Percentiles rank a stretch among this genome's conserved stretches.
Conservation (phyloP, 2,329 filamentous ascomycete species). For the Stachybotrys elegans region DNA sequence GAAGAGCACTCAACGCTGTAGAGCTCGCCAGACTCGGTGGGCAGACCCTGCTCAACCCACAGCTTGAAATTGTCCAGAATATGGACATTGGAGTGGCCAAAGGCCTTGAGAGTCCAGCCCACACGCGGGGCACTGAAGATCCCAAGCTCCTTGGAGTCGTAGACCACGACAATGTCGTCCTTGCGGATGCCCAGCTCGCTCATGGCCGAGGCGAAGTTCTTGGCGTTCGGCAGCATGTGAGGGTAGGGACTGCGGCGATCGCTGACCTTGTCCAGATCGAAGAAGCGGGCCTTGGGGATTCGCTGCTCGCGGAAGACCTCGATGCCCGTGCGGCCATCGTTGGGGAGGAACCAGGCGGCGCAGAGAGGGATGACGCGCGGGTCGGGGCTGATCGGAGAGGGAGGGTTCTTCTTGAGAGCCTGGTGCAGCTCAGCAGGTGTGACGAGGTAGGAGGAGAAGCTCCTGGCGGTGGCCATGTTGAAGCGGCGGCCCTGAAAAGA, state of each 20-base stretch:
- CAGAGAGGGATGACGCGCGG: slow-evolving; percentile 85
- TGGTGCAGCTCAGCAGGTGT: slow-evolving; percentile 76
- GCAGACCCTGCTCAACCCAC: slow-evolving; percentile 83
- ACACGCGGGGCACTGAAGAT: slow-evolving; percentile 93
- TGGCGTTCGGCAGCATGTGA: slow-evolving; percentile 86
- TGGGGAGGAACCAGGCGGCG: slow-evolving; percentile 94
- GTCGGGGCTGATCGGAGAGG: slow-evolving; percentile 72
- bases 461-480: slow-evolving; percentile 21
- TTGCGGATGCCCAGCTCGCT: slow-evolving; percentile 77
- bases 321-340: slow-evolving; percentile 77
- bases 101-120: slow-evolving; percentile 86
- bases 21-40: slow-evolving; percentile 74
- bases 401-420: slow-evolving; percentile 76
- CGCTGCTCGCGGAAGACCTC: slow-evolving; percentile 76
- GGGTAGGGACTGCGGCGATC: slow-evolving; percentile 86
- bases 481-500: slow-evolving; percentile 25
- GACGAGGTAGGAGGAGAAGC: slow-evolving; percentile 78
- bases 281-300: slow-evolving; percentile 89
- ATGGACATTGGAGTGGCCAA: slow-evolving; percentile 85
- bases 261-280: slow-evolving; percentile 89
- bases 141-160: slow-evolving; percentile 84
- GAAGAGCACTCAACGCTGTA: slow-evolving; percentile 61
- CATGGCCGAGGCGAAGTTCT: slow-evolving; percentile 84
- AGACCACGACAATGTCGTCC: slow-evolving; percentile 89
- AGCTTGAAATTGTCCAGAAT: slow-evolving; percentile 91